These are phyloP conservation scores for Asterophora parasitica DNA, from an alignment of 768 basidiomycete species.

Conservation along the genomic window DNA sequence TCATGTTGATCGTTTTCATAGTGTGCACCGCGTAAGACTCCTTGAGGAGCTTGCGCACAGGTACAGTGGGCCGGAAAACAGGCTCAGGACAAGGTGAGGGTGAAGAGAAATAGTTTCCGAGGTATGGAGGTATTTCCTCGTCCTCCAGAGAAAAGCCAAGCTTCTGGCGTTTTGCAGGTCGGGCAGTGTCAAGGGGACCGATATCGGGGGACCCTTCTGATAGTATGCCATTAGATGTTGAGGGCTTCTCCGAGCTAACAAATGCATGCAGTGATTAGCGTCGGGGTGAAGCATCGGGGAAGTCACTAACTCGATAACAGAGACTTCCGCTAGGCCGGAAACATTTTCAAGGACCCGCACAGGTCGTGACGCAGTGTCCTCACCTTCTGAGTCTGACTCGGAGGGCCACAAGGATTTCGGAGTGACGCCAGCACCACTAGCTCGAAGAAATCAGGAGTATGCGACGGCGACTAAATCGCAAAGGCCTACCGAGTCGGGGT, in stretches of 20 bases:
- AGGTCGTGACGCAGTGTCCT: not conserved
- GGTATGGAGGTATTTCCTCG: not conserved
- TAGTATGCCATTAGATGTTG: not conserved
- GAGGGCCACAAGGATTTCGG: slow-evolving; percentile 1
- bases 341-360: not conserved
- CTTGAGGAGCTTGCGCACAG: slow-evolving; percentile 15
- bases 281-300: no score
- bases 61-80: not conserved
- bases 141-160: not conserved
- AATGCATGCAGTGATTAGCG: no score
- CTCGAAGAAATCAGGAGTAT: not conserved
- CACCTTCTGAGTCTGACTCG: not conserved
- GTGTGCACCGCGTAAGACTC: slow-evolving; percentile 24
- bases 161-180: slow-evolving; percentile 4
- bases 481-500: slow-evolving; percentile 11
- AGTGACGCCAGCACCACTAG: no score
- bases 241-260: not conserved
- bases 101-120: slow-evolving; percentile 5
- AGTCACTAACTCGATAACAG: no score
- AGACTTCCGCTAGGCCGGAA: not conserved
- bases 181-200: not conserved
- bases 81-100: not conserved
- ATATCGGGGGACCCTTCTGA: not conserved
- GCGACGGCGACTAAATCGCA: not conserved
- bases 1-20: slow-evolving; percentile 25